A percentile compares a stretch with the other conserved stretches of the same genome.
phyloP scores from a whole-genome alignment of 73 alveolate species.

The Durusdinium trenchii region DNA sequence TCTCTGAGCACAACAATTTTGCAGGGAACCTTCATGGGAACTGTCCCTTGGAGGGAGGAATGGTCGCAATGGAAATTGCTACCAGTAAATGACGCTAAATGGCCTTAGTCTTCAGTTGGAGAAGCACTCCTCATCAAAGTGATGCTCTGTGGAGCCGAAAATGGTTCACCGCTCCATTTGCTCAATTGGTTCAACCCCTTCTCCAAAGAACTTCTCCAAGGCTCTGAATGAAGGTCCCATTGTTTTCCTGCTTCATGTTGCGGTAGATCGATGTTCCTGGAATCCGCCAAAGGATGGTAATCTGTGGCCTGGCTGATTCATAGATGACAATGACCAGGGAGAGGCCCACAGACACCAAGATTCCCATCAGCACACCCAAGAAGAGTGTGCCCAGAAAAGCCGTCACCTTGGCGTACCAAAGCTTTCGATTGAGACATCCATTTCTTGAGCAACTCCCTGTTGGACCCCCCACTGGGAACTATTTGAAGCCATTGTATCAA shows the following conservation, averaged over 20 bases:
- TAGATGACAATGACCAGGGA: slow-evolving; percentile 77
- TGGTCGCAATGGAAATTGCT: too few species aligned
- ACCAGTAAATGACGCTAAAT: not conserved
- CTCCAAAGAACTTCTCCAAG: not conserved
- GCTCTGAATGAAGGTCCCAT: slow-evolving; percentile 63
- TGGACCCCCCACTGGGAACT: not conserved
- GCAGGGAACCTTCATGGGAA: too few species aligned
- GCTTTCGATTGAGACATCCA: not conserved
- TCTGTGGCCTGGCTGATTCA: slow-evolving; percentile 88
- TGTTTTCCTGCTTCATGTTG: slow-evolving; percentile 79
- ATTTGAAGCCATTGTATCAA: not conserved
- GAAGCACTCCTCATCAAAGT: not conserved
- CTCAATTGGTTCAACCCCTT: not conserved
- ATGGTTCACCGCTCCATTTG: not conserved
- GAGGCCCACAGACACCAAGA: slow-evolving; percentile 80
- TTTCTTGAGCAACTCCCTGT: too few species aligned
- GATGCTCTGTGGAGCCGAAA: not conserved
- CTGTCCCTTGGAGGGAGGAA: too few species aligned
- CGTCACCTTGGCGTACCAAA: not conserved
- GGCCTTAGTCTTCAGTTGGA: too few species aligned
- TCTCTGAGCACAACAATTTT: too few species aligned
- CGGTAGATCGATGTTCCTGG: slow-evolving; percentile 94
- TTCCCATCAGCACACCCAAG: slow-evolving; percentile 95
- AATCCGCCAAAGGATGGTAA: slow-evolving; percentile 88
- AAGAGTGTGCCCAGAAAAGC: slow-evolving; percentile 79